Conservation (phyloP, 371 early-diverging fungal genomes). For the Saksenaea vasiformis region DNA sequence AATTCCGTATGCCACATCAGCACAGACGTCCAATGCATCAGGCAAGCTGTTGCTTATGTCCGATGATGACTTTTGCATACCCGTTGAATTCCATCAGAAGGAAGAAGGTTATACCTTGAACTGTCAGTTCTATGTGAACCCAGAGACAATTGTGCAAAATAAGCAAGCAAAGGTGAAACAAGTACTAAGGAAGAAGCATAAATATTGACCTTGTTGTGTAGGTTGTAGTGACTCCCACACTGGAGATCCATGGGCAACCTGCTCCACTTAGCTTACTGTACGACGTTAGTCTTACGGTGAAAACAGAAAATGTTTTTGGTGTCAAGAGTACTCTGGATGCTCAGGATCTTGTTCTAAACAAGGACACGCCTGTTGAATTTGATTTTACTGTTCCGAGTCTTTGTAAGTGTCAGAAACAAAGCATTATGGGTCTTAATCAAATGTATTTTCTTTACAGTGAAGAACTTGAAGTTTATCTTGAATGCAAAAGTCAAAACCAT, state of each 20-base stretch:
- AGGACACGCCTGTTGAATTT: constrained; percentile 23
- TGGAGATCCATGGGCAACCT: constrained; percentile 24
- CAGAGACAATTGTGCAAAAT: constrained; percentile 46
- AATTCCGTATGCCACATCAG: constrained; percentile 40
- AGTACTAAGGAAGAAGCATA: neutral
- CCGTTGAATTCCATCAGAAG: constrained; percentile 28
- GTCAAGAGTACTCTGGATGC: constrained; percentile 30
- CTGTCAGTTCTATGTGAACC: constrained; percentile 45
- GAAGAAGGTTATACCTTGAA: constrained; percentile 38
- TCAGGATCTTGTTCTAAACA: constrained; percentile 24
- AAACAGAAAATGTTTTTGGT: constrained; percentile 19
- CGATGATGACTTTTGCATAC: constrained; percentile 44
- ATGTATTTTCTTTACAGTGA: constrained; percentile 17
- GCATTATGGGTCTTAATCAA: neutral
- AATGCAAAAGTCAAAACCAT: constrained; percentile 36
- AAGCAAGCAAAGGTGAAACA: constrained; percentile 35
- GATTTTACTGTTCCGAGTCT: constrained; percentile 39
- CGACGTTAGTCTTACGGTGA: constrained; percentile 30
- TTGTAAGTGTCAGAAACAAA: constrained; percentile 16
- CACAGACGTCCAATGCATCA: neutral
- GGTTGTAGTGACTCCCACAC: constrained; percentile 40
- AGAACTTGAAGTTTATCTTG: constrained; percentile 21
- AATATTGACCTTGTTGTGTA: neutral
- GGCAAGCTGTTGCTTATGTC: constrained; percentile 28
- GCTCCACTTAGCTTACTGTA: constrained; percentile 47